These are phyloP conservation scores for Aureobasidium zeae DNA, from an alignment of 2,329 filamentous ascomycete species.

Conservation along the genomic window DNA sequence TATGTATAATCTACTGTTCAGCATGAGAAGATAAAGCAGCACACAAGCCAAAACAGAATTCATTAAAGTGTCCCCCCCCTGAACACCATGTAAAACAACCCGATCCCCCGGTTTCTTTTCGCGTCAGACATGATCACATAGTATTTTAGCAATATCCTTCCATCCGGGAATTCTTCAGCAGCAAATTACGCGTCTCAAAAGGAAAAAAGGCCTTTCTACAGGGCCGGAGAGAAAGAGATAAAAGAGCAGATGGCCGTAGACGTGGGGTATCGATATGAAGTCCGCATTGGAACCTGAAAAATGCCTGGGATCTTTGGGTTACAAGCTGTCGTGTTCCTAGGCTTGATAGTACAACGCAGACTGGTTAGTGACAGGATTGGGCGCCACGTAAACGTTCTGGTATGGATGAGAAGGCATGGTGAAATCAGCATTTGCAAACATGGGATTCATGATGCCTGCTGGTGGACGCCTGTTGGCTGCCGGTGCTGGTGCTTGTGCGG, in stretches of 20 bases:
- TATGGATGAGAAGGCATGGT: conserved; percentile 71
- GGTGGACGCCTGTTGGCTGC: conserved; percentile 27
- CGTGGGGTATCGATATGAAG: conserved; percentile 8
- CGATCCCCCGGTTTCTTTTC: conserved; percentile 6
- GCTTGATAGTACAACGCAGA: conserved; percentile 14
- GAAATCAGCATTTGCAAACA: conserved; percentile 65
- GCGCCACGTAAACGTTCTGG: conserved; percentile 68
- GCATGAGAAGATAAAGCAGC: not conserved
- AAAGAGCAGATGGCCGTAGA: not conserved
- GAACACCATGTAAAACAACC: not conserved
- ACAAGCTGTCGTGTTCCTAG: not conserved
- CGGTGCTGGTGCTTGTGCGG: conserved; percentile 28
- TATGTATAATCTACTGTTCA: no score
- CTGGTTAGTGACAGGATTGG: conserved; percentile 35
- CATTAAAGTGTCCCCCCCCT: no score
- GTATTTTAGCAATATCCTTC: not conserved
- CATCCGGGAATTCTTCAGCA: not conserved
- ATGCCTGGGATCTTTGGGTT: not conserved
- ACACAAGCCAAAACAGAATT: not conserved
- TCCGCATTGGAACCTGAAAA: not conserved
- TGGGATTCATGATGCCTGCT: conserved; percentile 55
- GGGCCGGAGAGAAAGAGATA: not conserved
- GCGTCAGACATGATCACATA: conserved; percentile 10
- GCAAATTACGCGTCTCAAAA: conserved; percentile 4
- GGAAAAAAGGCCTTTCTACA: no score